Percentiles rank a stretch among this genome's conserved stretches.
phyloP scores from a whole-genome alignment of 139 green algal genomes.

The Tetratostichococcus sp. region DNA sequence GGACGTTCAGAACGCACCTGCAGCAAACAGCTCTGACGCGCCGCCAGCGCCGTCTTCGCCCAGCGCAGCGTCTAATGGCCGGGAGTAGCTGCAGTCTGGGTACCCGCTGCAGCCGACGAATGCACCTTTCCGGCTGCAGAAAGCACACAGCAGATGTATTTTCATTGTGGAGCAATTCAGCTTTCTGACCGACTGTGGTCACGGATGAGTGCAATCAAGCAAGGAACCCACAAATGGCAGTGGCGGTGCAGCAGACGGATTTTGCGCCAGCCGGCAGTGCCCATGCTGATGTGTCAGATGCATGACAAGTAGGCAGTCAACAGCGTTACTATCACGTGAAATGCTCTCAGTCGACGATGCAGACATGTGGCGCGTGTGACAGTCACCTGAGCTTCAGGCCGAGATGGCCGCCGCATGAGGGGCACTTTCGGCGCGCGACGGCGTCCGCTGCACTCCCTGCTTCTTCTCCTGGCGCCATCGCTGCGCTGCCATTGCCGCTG shows the following conservation, averaged over 20 bases:
- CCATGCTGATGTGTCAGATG: no score
- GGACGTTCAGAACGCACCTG: not conserved
- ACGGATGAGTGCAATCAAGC: no score
- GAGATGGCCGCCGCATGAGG: slow-evolving; percentile 49
- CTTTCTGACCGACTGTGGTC: no score
- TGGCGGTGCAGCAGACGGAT: no score
- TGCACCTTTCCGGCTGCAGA: slow-evolving; percentile 26
- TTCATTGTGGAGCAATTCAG: no score
- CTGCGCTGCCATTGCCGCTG: not conserved
- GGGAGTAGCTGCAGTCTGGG: slow-evolving; percentile 36
- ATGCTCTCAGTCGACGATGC: no score
- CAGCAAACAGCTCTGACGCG: not conserved
- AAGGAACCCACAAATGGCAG: no score
- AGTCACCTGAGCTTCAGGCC: slow-evolving; percentile 45
- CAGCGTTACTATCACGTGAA: no score
- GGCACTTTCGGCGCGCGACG: slow-evolving; percentile 33
- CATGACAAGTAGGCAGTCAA: no score
- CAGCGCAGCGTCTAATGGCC: slow-evolving; percentile 19
- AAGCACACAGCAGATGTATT: not conserved
- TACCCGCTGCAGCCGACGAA: slow-evolving; percentile 60
- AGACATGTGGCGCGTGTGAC: no score
- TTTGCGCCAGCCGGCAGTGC: no score
- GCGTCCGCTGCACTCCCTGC: slow-evolving; percentile 6
- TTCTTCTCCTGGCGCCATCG: not conserved
- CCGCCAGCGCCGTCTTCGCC: not conserved